phyloP scores from a whole-genome alignment of 2,329 filamentous ascomycete species.

The Paraphoma chrysanthemicola region DNA sequence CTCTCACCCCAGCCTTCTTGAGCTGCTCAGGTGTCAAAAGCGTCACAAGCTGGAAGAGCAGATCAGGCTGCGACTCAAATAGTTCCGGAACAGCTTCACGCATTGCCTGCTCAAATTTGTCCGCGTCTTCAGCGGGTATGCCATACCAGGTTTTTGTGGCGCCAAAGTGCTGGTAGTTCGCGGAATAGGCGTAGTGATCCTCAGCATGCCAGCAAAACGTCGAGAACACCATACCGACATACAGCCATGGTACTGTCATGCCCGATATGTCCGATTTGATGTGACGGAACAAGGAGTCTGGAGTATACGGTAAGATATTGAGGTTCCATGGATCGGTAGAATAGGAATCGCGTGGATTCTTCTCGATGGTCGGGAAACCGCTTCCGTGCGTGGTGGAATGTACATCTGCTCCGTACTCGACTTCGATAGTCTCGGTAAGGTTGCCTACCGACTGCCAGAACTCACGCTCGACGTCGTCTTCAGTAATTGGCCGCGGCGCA shows the following conservation, averaged over 20 bases:
- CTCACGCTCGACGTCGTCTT: slow-evolving; percentile 94
- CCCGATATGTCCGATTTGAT: slow-evolving; percentile 99
- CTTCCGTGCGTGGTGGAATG: slow-evolving; percentile 98
- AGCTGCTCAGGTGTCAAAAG: slow-evolving; percentile 91
- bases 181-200: slow-evolving; percentile 96
- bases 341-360: slow-evolving; percentile 85
- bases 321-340: slow-evolving; percentile 94
- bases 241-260: slow-evolving; percentile 99
- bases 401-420: slow-evolving; percentile 97
- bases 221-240: slow-evolving; percentile 99
- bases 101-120: slow-evolving; percentile 96
- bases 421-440: slow-evolving; percentile 93
- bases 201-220: slow-evolving; percentile 99
- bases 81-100: slow-evolving; percentile 91
- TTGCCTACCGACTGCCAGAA: slow-evolving; percentile 97
- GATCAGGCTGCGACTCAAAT: slow-evolving; percentile 95
- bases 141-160: slow-evolving; percentile 99
- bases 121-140: slow-evolving; percentile 89
- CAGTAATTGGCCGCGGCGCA: slow-evolving; percentile 79
- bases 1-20: slow-evolving; percentile 88
- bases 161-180: slow-evolving; percentile 98
- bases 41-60: slow-evolving; percentile 97
- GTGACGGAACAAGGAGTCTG: slow-evolving; percentile 91
- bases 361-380: slow-evolving; percentile 93
- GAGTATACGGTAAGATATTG: slow-evolving; percentile 87